Conservation (phyloP, 352 stramenopile genomes). For the Phytopythium sindhum region DNA sequence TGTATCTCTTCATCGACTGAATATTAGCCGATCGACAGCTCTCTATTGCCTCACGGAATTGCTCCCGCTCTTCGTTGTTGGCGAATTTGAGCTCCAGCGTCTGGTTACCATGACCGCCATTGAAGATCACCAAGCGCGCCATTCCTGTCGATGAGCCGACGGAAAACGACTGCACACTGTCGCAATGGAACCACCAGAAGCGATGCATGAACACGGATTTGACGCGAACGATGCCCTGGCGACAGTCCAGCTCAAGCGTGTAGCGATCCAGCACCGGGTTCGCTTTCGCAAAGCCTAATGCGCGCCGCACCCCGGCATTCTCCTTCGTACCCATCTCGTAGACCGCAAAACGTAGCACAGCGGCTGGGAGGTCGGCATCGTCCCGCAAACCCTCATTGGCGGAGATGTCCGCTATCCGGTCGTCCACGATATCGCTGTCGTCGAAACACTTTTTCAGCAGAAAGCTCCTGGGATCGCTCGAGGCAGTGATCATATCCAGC, state of each 20-base stretch:
- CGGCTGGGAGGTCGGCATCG: conserved; percentile 44
- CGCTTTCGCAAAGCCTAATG: conserved; percentile 61
- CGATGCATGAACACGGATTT: conserved; percentile 85
- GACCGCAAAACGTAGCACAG: conserved; percentile 68
- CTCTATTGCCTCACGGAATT: conserved; percentile 65
- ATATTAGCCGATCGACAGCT: conserved; percentile 43
- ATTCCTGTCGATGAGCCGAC: conserved; percentile 34
- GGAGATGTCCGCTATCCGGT: conserved; percentile 25
- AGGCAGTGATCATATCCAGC: conserved; percentile 11
- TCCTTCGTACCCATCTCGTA: conserved; percentile 72
- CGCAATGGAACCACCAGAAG: conserved; percentile 77
- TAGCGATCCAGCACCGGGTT: conserved; percentile 76
- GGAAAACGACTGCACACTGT: conserved; percentile 49
- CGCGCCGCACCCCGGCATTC: conserved; percentile 45
- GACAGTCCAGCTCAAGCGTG: conserved; percentile 72
- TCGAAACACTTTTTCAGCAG: conserved; percentile 63
- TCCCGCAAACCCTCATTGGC: conserved; percentile 23
- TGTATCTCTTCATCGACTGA: neutral
- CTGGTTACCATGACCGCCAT: conserved; percentile 50
- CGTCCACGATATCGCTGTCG: conserved; percentile 79
- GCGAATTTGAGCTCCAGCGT: conserved; percentile 72
- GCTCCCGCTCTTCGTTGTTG: conserved; percentile 57
- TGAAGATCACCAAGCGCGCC: conserved; percentile 49
- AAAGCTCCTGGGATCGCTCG: conserved; percentile 25
- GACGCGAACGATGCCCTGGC: conserved; percentile 62